phyloP scores from a whole-genome alignment of 2,329 filamentous ascomycete species.

The Ceratocystis smalleyi region DNA sequence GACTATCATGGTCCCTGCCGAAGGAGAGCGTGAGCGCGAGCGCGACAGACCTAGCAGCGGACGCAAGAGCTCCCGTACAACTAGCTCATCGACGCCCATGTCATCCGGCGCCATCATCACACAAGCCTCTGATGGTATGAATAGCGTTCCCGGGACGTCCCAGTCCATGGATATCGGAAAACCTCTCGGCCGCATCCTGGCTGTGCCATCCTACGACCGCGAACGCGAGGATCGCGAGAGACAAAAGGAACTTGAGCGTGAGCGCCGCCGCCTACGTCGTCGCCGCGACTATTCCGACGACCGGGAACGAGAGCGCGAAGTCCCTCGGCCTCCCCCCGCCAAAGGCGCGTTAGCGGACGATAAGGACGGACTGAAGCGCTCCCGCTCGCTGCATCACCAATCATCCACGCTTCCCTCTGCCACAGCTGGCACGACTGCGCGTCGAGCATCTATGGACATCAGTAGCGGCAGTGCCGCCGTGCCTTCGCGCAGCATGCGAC shows the following conservation, averaged over 20 bases:
- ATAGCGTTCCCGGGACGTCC: background rate
- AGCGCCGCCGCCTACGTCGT: slow-evolving; percentile 1
- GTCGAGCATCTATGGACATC: slow-evolving; percentile 10
- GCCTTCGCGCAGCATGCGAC: background rate
- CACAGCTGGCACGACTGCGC: background rate
- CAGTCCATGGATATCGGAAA: background rate
- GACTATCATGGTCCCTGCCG: background rate
- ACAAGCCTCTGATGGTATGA: background rate
- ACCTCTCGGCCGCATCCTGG: background rate
- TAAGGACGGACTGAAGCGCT: slow-evolving; percentile 8
- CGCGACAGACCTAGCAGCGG: background rate
- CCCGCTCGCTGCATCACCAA: slow-evolving; percentile 4
- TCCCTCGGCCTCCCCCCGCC: background rate
- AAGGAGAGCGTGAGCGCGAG: background rate
- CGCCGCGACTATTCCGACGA: background rate
- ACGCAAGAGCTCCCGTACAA: background rate
- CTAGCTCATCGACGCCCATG: background rate
- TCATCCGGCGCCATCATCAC: background rate
- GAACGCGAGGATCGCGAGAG: background rate
- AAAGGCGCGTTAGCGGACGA: background rate
- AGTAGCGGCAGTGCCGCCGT: background rate
- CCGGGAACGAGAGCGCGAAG: background rate
- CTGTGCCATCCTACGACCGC: background rate
- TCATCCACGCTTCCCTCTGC: background rate
- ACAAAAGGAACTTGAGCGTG: background rate